A percentile compares a stretch with the other conserved stretches of the same genome.
phyloP scores from a whole-genome alignment of 768 basidiomycete species.

The Rhodotorula kratochvilovae region DNA sequence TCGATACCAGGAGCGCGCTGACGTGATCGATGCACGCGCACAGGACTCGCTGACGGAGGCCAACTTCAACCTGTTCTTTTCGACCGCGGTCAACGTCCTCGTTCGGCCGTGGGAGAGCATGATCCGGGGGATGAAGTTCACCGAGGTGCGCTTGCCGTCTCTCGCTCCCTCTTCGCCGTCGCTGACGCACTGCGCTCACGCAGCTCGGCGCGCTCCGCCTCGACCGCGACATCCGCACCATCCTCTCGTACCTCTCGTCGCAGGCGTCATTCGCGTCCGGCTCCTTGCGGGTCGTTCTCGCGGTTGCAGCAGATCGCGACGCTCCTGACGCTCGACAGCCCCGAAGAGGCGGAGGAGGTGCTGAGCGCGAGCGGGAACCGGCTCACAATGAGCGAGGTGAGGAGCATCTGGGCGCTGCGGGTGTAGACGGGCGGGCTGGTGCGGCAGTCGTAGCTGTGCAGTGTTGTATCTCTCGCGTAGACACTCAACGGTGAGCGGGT shows the following conservation, averaged over 20 bases:
- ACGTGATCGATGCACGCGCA: no score
- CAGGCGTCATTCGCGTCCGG: conserved; percentile 87
- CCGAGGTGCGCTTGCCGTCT: conserved; percentile 61
- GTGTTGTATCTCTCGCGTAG: background rate
- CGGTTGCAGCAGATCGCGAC: conserved; percentile 90
- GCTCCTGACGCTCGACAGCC: conserved; percentile 64
- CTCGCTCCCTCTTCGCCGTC: background rate
- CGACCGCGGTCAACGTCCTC: conserved; percentile 75
- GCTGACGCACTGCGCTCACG: background rate
- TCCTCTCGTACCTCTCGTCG: conserved; percentile 74
- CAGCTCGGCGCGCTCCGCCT: conserved; percentile 94
- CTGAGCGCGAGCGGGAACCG: conserved; percentile 25
- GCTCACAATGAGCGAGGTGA: conserved; percentile 29
- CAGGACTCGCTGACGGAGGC: conserved; percentile 81
- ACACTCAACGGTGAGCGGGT: background rate
- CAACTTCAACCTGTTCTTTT: conserved; percentile 82
- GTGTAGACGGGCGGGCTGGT: background rate
- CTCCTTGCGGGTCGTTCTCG: conserved; percentile 68
- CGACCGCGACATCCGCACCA: conserved; percentile 81
- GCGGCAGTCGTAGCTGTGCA: background rate
- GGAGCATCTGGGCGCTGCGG: conserved; percentile 20
- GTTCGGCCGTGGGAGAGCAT: conserved; percentile 95
- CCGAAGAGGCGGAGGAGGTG: conserved; percentile 39
- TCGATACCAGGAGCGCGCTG: no score
- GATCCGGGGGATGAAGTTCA: conserved; percentile 71